Evolutionary conservation across 2,329 filamentous ascomycete genomes (phyloP).

Genomic region (Penicillium hordei): DNA sequence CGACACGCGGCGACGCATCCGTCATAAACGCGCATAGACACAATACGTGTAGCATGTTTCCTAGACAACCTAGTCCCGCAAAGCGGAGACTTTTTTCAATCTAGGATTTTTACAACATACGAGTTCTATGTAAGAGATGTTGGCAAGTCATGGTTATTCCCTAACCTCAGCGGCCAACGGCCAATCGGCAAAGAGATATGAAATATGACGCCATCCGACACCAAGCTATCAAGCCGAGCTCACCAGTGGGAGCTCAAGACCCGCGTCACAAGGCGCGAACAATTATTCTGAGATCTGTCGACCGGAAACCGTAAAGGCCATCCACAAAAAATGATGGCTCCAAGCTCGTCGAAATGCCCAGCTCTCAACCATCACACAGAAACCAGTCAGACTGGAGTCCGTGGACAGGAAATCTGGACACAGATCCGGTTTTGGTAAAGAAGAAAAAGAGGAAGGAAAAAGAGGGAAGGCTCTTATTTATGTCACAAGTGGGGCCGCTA

Average conservation of each 20-base stretch:
- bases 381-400: constrained; percentile 34
- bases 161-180: constrained; percentile 87
- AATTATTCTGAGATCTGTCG: constrained; percentile 89
- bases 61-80: background rate
- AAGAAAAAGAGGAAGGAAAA: constrained; percentile 40
- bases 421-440: constrained; percentile 66
- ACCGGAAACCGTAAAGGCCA: constrained; percentile 77
- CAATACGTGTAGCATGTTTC: background rate
- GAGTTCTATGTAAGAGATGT: constrained; percentile 51
- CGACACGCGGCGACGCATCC: background rate
- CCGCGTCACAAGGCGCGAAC: constrained; percentile 51
- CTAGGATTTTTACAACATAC: constrained; percentile 3
- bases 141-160: constrained; percentile 81
- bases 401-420: constrained; percentile 74
- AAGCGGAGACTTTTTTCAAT: background rate
- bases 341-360: constrained; percentile 85
- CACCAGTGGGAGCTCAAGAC: constrained; percentile 70
- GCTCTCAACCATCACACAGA: constrained; percentile 71
- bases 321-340: constrained; percentile 67
- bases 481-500: constrained; percentile 9
- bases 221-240: constrained; percentile 61
- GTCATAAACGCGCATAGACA: background rate
- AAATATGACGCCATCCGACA: constrained; percentile 76
- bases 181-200: constrained; percentile 79
- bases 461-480: constrained; percentile 38